phyloP scores from a whole-genome alignment of 2,329 filamentous ascomycete species.

The Colletotrichum theobromicola region DNA sequence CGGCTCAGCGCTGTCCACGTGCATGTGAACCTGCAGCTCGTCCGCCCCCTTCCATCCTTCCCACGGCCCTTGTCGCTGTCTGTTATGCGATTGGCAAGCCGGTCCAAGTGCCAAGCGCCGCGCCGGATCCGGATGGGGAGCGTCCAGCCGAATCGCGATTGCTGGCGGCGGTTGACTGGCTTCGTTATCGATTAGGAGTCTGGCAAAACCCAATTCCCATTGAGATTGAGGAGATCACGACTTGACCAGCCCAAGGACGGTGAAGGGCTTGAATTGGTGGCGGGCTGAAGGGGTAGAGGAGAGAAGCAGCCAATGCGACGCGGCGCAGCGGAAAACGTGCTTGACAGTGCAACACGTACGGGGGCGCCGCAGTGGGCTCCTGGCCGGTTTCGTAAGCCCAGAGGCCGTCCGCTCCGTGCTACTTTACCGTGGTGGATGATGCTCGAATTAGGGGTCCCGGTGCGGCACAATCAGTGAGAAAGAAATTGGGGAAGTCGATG shows the following conservation, averaged over 20 bases:
- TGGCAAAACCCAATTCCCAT: neutral
- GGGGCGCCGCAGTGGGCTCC: neutral
- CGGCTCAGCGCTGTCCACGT: neutral
- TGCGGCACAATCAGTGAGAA: neutral
- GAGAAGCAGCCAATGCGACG: conserved; percentile 1
- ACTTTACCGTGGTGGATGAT: neutral
- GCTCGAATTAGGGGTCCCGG: neutral
- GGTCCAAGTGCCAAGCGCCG: conserved; percentile 12
- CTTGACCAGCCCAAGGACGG: neutral
- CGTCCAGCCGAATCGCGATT: conserved; percentile 6
- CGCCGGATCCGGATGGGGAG: conserved; percentile 18
- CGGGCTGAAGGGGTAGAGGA: neutral
- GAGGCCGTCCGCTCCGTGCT: neutral
- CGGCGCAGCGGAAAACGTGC: conserved; percentile 10
- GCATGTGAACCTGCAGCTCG: neutral
- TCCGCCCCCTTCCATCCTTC: neutral
- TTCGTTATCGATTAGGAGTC: neutral
- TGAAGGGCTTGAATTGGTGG: neutral
- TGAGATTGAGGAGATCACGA: neutral
- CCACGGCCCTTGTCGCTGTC: neutral
- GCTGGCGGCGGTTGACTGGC: neutral
- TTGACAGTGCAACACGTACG: conserved; percentile 2
- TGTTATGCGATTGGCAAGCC: neutral
- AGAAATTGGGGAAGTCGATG: neutral
- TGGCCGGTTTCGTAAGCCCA: conserved; percentile 13